Evolutionary conservation across 1,139 yeast species (phyloP).

Genomic region (Zygosaccharomyces sapae): DNA sequence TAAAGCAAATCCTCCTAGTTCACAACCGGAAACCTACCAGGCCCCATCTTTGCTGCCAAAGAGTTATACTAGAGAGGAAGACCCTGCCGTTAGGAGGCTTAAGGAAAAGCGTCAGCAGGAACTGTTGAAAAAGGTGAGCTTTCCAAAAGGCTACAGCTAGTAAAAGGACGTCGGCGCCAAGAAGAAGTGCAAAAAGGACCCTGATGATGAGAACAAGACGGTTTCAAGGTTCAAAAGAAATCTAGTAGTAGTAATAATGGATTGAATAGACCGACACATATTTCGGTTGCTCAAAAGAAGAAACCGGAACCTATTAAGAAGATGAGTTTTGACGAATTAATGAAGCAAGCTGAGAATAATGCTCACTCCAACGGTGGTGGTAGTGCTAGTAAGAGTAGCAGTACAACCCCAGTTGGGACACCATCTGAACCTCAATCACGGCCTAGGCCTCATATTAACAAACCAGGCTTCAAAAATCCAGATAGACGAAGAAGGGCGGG

Average conservation of each 20-base stretch:
- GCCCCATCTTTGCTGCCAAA: constrained; percentile 27
- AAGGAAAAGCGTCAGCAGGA: constrained; percentile 64
- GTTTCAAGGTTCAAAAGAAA: constrained; percentile 24
- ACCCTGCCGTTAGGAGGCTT: constrained; percentile 48
- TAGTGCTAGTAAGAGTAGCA: constrained; percentile 4
- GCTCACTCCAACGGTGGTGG: constrained; percentile 25
- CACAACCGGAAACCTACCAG: constrained; percentile 6
- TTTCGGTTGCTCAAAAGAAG: constrained; percentile 17
- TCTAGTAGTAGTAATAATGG: constrained; percentile 11
- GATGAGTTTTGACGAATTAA: constrained; percentile 59
- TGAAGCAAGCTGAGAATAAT: constrained; percentile 64
- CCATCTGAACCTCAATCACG: constrained; percentile 1
- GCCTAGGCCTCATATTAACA: constrained; percentile 9
- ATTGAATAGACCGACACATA: constrained; percentile 6
- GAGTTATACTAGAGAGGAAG: constrained; percentile 35
- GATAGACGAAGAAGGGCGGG: constrained; percentile 4
- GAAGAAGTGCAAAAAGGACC: constrained; percentile 16
- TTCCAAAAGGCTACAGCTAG: constrained; percentile 14
- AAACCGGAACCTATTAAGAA: constrained; percentile 41
- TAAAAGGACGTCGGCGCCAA: constrained; percentile 9
- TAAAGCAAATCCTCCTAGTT: constrained; percentile 2
- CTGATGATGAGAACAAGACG: constrained; percentile 16
- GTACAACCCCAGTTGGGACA: constrained; percentile 1
- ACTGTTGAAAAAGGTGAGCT: constrained; percentile 37
- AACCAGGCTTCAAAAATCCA: constrained; percentile 18